These are phyloP conservation scores for Pythium insidiosum DNA, from an alignment of 352 stramenopile genomes.

Conservation along the genomic window DNA sequence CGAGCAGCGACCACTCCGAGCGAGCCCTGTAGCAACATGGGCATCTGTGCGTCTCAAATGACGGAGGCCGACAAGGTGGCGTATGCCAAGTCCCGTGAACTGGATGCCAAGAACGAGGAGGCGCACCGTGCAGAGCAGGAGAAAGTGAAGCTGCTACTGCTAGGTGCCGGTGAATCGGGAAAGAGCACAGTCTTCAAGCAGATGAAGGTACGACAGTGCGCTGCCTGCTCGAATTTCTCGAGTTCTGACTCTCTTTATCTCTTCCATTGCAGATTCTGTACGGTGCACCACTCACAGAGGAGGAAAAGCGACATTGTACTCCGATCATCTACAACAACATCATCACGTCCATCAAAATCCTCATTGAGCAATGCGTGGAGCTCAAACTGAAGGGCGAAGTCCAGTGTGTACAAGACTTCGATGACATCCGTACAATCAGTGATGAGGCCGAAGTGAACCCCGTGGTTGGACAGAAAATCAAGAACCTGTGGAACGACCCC, in stretches of 20 bases:
- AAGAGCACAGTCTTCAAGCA: conserved; percentile 95
- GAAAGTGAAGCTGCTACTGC: conserved; percentile 94
- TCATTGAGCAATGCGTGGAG: conserved; percentile 81
- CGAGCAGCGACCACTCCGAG: conserved; percentile 8
- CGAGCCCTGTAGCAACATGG: too few relatives aligned
- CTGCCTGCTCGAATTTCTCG: too few relatives aligned
- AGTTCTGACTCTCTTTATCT: conserved; percentile 5
- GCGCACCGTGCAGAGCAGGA: conserved; percentile 71
- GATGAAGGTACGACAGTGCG: too few relatives aligned
- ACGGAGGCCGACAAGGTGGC: conserved; percentile 46
- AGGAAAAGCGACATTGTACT: conserved; percentile 82
- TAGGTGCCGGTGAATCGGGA: conserved; percentile 92
- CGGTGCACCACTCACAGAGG: conserved; percentile 72
- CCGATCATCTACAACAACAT: conserved; percentile 91
- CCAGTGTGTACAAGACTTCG: conserved; percentile 64
- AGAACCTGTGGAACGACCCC: conserved; percentile 90
- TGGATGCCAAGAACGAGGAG: conserved; percentile 76
- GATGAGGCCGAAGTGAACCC: conserved; percentile 87
- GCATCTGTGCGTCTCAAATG: conserved; percentile 58
- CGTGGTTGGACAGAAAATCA: conserved; percentile 87
- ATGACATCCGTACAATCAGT: conserved; percentile 69
- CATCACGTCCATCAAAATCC: conserved; percentile 87
- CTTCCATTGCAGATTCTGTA: conserved; percentile 63
- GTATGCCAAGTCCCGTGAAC: conserved; percentile 64
- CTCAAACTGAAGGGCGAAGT: conserved; percentile 79